These are phyloP conservation scores for Sarcodon aspratus DNA, from an alignment of 768 basidiomycete species.

Conservation along the genomic window DNA sequence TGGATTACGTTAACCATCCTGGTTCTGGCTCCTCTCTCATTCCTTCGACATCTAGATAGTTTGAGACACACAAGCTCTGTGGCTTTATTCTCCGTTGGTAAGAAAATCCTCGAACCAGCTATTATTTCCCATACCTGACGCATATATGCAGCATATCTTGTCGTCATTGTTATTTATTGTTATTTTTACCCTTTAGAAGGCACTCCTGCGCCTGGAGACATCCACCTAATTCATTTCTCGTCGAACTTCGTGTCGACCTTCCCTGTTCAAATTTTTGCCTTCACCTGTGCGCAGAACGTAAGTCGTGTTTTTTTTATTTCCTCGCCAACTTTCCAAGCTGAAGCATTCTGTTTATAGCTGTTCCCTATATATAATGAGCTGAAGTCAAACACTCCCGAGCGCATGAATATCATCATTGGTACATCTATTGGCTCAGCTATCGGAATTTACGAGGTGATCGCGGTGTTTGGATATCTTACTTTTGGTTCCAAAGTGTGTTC, in stretches of 20 bases:
- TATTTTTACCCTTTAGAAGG: conserved; percentile 67
- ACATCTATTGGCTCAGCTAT: conserved; percentile 80
- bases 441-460: conserved; percentile 81
- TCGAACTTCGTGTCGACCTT: conserved; percentile 74
- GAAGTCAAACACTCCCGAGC: conserved; percentile 61
- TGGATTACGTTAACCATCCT: conserved; percentile 80
- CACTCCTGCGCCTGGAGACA: conserved; percentile 51
- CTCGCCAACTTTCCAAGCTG: not conserved
- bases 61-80: conserved; percentile 87
- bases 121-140: conserved; percentile 3
- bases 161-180: conserved; percentile 69
- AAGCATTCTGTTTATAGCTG: conserved; percentile 34
- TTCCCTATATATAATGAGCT: conserved; percentile 95
- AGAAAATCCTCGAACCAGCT: conserved; percentile 19
- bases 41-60: conserved; percentile 74
- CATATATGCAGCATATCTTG: conserved; percentile 48
- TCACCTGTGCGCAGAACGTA: conserved; percentile 90
- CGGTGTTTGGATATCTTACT: conserved; percentile 82
- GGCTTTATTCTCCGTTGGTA: conserved; percentile 82
- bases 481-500: conserved; percentile 71
- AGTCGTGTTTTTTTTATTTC: conserved; percentile 12
- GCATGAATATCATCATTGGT: conserved; percentile 83
- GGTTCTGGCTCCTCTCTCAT: conserved; percentile 69
- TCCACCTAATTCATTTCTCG: conserved; percentile 63
- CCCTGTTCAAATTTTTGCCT: conserved; percentile 90